A percentile compares a stretch with the other conserved stretches of the same genome.
phyloP scores from a whole-genome alignment of 2,329 filamentous ascomycete genomes.

The Aspergillus pseudonomiae region DNA sequence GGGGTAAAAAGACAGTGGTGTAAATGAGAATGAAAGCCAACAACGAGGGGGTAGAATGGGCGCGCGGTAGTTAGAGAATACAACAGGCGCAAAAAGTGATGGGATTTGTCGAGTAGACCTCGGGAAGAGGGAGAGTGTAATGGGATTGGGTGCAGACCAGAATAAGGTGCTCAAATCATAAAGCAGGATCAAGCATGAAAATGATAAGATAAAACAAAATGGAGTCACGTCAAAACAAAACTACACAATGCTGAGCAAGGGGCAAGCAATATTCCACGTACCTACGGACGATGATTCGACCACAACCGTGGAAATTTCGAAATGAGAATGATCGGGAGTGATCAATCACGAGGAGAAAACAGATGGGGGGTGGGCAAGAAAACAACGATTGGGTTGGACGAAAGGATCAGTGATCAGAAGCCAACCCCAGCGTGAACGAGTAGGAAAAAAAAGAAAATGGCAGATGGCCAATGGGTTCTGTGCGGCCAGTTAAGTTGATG shows the following conservation, averaged over 20 bases:
- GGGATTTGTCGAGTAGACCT: constrained; percentile 2
- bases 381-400: constrained; percentile 25
- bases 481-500: constrained; percentile 25
- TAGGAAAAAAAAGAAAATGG: constrained; percentile 28
- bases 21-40: not conserved
- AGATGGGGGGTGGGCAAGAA: constrained; percentile 21
- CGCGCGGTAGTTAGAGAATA: constrained; percentile 10
- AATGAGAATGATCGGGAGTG: constrained; percentile 3
- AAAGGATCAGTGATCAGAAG: constrained; percentile 24
- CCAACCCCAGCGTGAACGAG: constrained; percentile 19
- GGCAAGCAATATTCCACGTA: constrained; percentile 10
- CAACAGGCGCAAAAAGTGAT: constrained; percentile 3
- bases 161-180: constrained; percentile 19
- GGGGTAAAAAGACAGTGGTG: constrained; percentile 7
- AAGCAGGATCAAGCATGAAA: constrained; percentile 4
- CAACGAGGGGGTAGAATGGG: constrained; percentile 9
- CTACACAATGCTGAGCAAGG: constrained; percentile 4
- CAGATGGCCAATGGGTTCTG: constrained; percentile 24
- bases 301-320: constrained; percentile 10
- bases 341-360: constrained; percentile 18
- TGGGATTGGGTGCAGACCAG: constrained; percentile 20
- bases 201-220: constrained; percentile 7
- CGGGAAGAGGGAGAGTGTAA: constrained; percentile 14
- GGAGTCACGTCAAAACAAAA: constrained; percentile 5
- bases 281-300: constrained; percentile 11